Evolutionary conservation across 768 basidiomycete genomes (phyloP).

Genomic region (Leccinum pellstonianum): DNA sequence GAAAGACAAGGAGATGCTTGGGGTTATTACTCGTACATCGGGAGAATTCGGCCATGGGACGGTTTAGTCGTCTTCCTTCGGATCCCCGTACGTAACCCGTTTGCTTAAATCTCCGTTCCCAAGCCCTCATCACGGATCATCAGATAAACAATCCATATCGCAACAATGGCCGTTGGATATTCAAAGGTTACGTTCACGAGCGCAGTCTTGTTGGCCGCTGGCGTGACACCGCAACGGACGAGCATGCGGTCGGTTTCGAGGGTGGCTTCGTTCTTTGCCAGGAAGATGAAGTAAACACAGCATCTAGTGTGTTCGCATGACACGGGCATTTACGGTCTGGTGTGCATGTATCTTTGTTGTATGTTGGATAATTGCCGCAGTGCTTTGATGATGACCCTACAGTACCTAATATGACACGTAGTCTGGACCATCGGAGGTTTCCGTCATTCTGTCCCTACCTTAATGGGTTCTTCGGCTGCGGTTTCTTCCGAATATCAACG

Average conservation of each 20-base stretch:
- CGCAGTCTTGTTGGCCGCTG: slow-evolving; percentile 52
- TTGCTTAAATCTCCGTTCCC: slow-evolving; percentile 2
- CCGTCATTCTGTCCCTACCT: neutral
- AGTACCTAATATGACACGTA: slow-evolving; percentile 6
- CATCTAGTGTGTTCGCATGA: slow-evolving; percentile 16
- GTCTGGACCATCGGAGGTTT: neutral
- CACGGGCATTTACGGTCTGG: slow-evolving; percentile 16
- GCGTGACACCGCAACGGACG: slow-evolving; percentile 47
- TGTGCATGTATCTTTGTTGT: slow-evolving; percentile 12
- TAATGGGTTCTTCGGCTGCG: slow-evolving; percentile 1
- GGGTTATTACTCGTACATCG: slow-evolving; percentile 46
- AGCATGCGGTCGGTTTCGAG: slow-evolving; percentile 44
- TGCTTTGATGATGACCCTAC: slow-evolving; percentile 14
- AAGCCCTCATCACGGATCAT: slow-evolving; percentile 19
- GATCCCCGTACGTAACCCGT: slow-evolving; percentile 38
- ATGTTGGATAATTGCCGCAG: slow-evolving; percentile 15
- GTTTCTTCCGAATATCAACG: slow-evolving; percentile 10
- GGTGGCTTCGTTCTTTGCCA: slow-evolving; percentile 48
- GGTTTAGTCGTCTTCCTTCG: slow-evolving; percentile 48
- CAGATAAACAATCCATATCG: slow-evolving; percentile 35
- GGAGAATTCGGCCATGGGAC: slow-evolving; percentile 53
- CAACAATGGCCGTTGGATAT: slow-evolving; percentile 45
- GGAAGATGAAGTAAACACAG: slow-evolving; percentile 26
- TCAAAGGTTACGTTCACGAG: slow-evolving; percentile 52
- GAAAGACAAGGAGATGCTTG: slow-evolving; percentile 47